Evolutionary conservation across 2,329 filamentous ascomycete species (phyloP), one percentile per base, ranked within the genome.

Genomic region (Lojkania enalia): DNA sequence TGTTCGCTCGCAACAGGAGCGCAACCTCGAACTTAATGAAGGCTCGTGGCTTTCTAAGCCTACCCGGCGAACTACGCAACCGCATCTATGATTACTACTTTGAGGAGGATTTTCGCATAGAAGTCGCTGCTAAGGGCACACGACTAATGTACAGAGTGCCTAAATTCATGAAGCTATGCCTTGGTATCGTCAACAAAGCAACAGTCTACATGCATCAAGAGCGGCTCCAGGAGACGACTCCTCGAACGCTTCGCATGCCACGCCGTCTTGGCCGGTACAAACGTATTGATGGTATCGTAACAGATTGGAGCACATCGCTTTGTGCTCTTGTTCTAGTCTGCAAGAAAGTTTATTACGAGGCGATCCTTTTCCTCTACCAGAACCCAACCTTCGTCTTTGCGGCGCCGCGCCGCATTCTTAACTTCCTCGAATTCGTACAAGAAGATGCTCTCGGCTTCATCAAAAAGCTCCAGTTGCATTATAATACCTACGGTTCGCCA

Each of bases 61-160:
- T 81, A 0, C 78, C 79, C 0, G 70, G 71, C 13, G 79, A 82
- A 55, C 52, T 82, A 12, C 74, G 79, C 42, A 67, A 69, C 47
- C 55, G 63, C 1, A 77, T 82, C 37, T 82, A 78, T 55, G 45
- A 39, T 6, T 62, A 58, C 52, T 68, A 64, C 54, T 69, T 69
- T 42, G 35, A 50, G 25, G 36, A 61, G n/a, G 45, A 47, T 35
- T 55, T 57, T 37, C 52, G 49, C 21, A 62, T 60, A 42, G 63
- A 68, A 42, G 46, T 68, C 23, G 56, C 48, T 7, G 52, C 52
- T 30, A 44, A 48, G 40, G 42, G 51, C 11, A 29, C 36, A 20
- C 29, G 44, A 11, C 45, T 64, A 16, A 29, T 29, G 4, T 35
- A 36, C 19, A 48, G 20, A 5, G 29, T 39, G 2, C 32, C 20